Base-by-base conservation (phyloP, 176 grass and related monocot genomes). In the Hyparrhenia diplandra region DNA sequence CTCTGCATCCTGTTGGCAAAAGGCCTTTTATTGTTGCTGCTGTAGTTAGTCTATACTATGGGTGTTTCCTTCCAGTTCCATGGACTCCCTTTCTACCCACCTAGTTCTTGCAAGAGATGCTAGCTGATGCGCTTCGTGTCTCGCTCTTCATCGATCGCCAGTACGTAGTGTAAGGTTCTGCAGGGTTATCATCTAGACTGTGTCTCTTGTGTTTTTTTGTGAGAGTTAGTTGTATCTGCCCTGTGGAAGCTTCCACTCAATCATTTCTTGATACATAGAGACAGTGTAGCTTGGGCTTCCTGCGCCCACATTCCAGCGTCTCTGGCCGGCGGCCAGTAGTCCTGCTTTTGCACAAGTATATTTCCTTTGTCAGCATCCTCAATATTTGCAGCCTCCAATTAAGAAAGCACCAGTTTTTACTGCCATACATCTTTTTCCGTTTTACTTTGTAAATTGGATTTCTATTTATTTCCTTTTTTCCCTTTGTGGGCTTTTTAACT, bases 161-260 rank as follows among this genome's bases (percentile, higher is more conserved):
- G 34, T 35, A 37, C 36, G 37, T 10, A 40, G 37, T 40, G 37
- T 40, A 21, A 3, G 17, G 10, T 12, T 18, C 24, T 31, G 1
- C 10, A n/a, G 25, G 42, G 10, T 31, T 17, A 61, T 34, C 24
- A 75, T 41, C 25, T 10, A 2, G 23, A 31, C 35, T 28, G 5
- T 67, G 41, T 10, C 32, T 21, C 16, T 39, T 24, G 11, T 42
- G 14, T 32, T 8, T 35, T 8, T 8, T 60, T 42, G 20, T 14
- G 2, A 4, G 74, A 59, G 40, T 62, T 49, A n/a, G n/a, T n/a
- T n/a, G 17, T 25, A 5, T 47, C 0, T 25, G 16, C 21, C 17
- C 12, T 16, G 65, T 24, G 23, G 68, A 65, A 64, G 67, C 62
- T 85, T 89, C 82, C 41, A 42, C 52, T 59, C 18, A 67, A 63